Base-by-base conservation (phyloP, 371 early-diverging fungal genomes). In the Antonospora locustae region DNA sequence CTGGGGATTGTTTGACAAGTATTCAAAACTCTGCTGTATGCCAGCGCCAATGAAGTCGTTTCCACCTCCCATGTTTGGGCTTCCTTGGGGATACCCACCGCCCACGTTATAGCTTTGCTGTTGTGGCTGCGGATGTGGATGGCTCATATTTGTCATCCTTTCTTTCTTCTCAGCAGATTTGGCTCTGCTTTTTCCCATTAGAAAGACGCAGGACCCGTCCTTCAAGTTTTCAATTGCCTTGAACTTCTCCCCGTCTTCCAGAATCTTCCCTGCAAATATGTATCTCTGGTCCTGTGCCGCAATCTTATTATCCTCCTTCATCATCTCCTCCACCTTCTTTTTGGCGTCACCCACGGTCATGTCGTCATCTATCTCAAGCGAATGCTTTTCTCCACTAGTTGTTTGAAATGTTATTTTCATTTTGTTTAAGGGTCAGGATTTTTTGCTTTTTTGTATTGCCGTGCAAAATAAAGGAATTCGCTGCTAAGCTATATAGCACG, bases 1-100 rank as follows among this genome's bases (percentile, higher is more conserved):
- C 3, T 32, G 30, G 12, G 66, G 66, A 48, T 65, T 63, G 28
- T 62, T 55, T 2, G 65, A 11, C 25, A 66, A 22, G 7, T 29
- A 19, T 4, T 58, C 64, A 39, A 63, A 43, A 11, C 45, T 23
- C 2, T 34, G 3, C 28, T n/a, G 3, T 19, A 30, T 30, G 3
- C 6, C 32, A 27, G 29, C 5, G 28, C 28, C 28, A 3, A 45
- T 17, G 12, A 17, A 17, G 9, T 2, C 2, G 3, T 14, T 2
- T 2, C 29, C 16, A 5, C 4, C 6, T 7, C 2, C 48, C 48
- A 25, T 32, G 7, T 2, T 19, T 16, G 7, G 48, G 48, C 4
- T 4, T 2, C 2, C 9, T 22, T 4, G 14, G 3, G 28, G 23
- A 3, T 20, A 28, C 6, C 23, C 5, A 4, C 9, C 5, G 22